These are phyloP conservation scores for Solanum lignicaule DNA, from an alignment of 257 asterid genomes.

Conservation along the genomic window DNA sequence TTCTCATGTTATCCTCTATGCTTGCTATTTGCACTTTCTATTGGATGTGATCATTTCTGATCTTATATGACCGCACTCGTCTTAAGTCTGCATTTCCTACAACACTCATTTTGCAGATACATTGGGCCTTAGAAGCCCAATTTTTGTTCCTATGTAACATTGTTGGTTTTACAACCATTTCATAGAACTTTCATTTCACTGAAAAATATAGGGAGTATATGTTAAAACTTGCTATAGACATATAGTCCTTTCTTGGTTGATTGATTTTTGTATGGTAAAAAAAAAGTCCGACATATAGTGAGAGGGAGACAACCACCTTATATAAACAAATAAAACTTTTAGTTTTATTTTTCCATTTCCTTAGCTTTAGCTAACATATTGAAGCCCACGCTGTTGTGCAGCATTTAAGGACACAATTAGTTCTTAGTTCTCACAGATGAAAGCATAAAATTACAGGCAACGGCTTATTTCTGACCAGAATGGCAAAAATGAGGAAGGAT, in stretches of 20 bases:
- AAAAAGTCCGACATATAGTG: background rate
- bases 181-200: background rate
- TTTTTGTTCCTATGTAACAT: background rate
- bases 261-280: background rate
- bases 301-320: background rate
- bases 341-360: background rate
- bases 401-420: background rate
- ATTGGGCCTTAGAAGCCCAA: background rate
- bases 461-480: constrained; percentile 72
- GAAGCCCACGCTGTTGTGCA: background rate
- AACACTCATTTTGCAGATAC: background rate
- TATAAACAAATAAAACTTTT: background rate
- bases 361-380: background rate
- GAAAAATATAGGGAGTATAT: background rate
- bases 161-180: background rate
- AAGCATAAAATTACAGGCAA: constrained; percentile 47
- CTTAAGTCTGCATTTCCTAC: background rate
- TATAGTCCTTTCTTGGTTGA: background rate
- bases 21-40: background rate
- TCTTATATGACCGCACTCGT: background rate
- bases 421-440: background rate
- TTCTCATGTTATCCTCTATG: background rate
- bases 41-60: background rate
- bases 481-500: constrained; percentile 59
- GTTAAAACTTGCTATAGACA: background rate